Percentiles rank a stretch among this genome's conserved stretches.
phyloP scores from a whole-genome alignment of 192 early-diverging fungal species.

The Backusella australiensis region DNA sequence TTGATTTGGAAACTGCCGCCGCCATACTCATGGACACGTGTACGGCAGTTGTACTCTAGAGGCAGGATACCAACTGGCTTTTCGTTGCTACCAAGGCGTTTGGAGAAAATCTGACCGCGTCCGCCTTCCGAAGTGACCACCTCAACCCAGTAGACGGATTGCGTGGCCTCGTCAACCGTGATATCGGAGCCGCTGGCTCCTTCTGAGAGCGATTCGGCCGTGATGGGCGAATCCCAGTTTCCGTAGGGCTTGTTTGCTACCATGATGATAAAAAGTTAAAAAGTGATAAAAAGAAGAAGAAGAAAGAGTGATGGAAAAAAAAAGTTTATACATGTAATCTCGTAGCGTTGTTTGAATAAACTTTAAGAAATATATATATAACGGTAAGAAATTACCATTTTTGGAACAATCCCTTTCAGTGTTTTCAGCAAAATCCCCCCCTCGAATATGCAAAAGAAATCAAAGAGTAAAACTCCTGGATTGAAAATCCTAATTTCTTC shows the following conservation, averaged over 20 bases:
- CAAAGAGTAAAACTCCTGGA: not conserved
- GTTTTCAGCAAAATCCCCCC: too few species aligned
- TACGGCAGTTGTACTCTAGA: constrained; percentile 56
- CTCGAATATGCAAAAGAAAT: not conserved
- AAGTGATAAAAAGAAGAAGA: not conserved
- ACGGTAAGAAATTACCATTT: constrained; percentile 1
- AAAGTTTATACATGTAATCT: not conserved
- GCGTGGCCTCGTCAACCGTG: constrained; percentile 14
- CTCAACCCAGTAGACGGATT: constrained; percentile 23
- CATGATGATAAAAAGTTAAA: not conserved
- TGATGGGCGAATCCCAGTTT: constrained; percentile 31
- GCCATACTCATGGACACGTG: constrained; percentile 79
- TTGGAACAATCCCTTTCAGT: not conserved
- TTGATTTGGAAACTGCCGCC: constrained; percentile 59
- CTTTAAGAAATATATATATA: not conserved
- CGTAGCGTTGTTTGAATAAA: not conserved
- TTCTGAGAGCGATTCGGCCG: constrained; percentile 18
- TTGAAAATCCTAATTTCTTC: not conserved
- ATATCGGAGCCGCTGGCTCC: constrained; percentile 10
- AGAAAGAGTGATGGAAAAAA: not conserved
- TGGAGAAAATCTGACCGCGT: constrained; percentile 23
- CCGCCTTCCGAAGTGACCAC: constrained; percentile 21
- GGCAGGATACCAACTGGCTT: constrained; percentile 38
- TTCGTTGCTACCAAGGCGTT: not conserved
- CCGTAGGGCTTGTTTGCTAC: constrained; percentile 27